Evolutionary conservation across 2,329 filamentous ascomycete genomes (phyloP).

Genomic region (Chaetomium strumarium): DNA sequence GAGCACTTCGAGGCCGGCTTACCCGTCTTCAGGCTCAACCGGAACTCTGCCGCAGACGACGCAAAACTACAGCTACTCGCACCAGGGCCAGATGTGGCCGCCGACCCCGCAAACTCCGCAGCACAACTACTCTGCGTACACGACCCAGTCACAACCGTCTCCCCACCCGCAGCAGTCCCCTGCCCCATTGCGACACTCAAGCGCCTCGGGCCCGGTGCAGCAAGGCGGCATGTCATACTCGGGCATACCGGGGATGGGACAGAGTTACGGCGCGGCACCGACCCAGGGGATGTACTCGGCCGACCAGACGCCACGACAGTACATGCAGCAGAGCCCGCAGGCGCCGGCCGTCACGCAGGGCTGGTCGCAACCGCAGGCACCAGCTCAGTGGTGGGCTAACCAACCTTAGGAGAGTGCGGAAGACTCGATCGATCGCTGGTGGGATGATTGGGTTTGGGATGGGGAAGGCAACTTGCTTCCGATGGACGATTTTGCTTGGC

Average conservation of each 20-base stretch:
- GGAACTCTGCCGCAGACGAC: constrained; percentile 46
- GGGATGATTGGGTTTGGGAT: constrained; percentile 6
- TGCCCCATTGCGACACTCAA: constrained; percentile 53
- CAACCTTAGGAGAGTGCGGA: constrained; percentile 36
- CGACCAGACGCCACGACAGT: constrained; percentile 59
- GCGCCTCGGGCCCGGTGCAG: constrained; percentile 50
- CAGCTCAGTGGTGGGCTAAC: constrained; percentile 52
- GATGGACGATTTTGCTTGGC: background rate
- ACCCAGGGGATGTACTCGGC: constrained; percentile 53
- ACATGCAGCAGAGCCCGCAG: constrained; percentile 59
- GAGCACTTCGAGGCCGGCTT: constrained; percentile 62
- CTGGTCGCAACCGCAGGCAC: constrained; percentile 54
- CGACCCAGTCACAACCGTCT: constrained; percentile 43
- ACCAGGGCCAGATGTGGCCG: constrained; percentile 56
- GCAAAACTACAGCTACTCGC: constrained; percentile 57
- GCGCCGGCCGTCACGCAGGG: constrained; percentile 46
- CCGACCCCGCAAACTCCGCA: constrained; percentile 60
- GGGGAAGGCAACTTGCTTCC: background rate
- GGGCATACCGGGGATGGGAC: constrained; percentile 56
- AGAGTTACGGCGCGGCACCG: constrained; percentile 48
- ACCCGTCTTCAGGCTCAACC: constrained; percentile 49
- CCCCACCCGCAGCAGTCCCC: constrained; percentile 51
- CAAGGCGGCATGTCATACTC: constrained; percentile 52
- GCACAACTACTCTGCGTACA: constrained; percentile 46
- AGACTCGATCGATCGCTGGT: background rate